These are phyloP conservation scores for Colletotrichum lupini DNA, from an alignment of 2,329 filamentous ascomycete genomes.

Conservation along the genomic window DNA sequence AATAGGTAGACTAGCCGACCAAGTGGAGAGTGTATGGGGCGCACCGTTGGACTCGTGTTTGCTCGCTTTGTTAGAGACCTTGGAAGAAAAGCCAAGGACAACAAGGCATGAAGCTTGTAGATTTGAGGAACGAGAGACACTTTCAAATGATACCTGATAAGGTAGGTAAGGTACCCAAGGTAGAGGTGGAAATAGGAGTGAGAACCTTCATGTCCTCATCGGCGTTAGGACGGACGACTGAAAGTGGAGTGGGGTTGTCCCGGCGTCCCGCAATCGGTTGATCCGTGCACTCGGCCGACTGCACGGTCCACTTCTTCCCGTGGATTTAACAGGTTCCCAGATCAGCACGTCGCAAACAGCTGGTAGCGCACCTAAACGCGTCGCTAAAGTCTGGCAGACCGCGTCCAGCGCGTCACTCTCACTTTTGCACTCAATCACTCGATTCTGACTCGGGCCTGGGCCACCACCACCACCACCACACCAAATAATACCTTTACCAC, in stretches of 20 bases:
- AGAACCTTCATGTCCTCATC: not conserved
- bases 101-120: not conserved
- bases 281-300: conserved; percentile 21
- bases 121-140: too few species aligned
- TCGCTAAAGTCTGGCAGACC: conserved; percentile 2
- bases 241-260: not conserved
- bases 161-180: too few species aligned
- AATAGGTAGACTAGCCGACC: not conserved
- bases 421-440: conserved; percentile 13
- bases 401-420: conserved; percentile 16
- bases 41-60: not conserved
- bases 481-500: not conserved
- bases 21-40: not conserved
- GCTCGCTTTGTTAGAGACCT: not conserved
- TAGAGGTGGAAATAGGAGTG: not conserved
- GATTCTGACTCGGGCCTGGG: not conserved
- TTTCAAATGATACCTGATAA: too few species aligned
- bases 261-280: not conserved
- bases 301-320: not conserved
- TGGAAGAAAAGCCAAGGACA: not conserved
- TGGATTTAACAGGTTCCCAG: not conserved
- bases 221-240: not conserved
- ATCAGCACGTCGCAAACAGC: not conserved
- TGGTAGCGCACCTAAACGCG: conserved; percentile 17
- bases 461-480: conserved; percentile 2